phyloP scores from a whole-genome alignment of 23 red algal species.

The Pyropia haitanensis region DNA sequence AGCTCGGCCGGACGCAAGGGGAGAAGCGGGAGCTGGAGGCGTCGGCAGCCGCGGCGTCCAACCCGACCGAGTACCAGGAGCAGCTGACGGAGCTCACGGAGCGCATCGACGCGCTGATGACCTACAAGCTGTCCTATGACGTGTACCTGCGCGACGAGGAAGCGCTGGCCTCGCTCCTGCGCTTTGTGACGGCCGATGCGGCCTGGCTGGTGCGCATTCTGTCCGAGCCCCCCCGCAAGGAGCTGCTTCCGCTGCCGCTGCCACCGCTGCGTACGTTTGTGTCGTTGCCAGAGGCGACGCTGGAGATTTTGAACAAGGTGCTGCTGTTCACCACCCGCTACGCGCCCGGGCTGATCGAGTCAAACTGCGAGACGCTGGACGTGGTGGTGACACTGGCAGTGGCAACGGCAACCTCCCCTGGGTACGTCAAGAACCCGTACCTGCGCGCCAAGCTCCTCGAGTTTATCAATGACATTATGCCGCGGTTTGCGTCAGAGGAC shows the following conservation, averaged over 20 bases:
- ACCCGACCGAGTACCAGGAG: slow-evolving; percentile 30
- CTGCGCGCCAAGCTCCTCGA: slow-evolving; percentile 77
- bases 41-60: slow-evolving; percentile 13
- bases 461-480: slow-evolving; percentile 63
- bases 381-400: slow-evolving; percentile 66
- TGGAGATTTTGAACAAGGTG: slow-evolving; percentile 70
- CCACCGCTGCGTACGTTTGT: slow-evolving; percentile 54
- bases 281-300: slow-evolving; percentile 63
- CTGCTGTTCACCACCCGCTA: slow-evolving; percentile 34
- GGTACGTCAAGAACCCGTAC: slow-evolving; percentile 89
- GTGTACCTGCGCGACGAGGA: slow-evolving; percentile 83
- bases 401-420: slow-evolving; percentile 46
- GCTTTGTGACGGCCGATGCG: slow-evolving; percentile 59
- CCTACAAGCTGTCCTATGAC: slow-evolving; percentile 58
- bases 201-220: slow-evolving; percentile 69
- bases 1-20: slow-evolving; percentile 49
- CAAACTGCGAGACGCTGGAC: slow-evolving; percentile 38
- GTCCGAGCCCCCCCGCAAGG: slow-evolving; percentile 13
- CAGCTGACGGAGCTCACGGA: slow-evolving; percentile 42
- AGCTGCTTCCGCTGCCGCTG: slow-evolving; percentile 38
- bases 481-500: slow-evolving; percentile 8
- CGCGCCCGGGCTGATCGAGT: slow-evolving; percentile 43
- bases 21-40: slow-evolving; percentile 64
- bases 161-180: slow-evolving; percentile 27
- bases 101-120: slow-evolving; percentile 38